A percentile compares a stretch with the other conserved stretches of the same genome.
These are phyloP conservation scores for Luffa acutangula DNA, from an alignment of 306 rosid genomes.

Conservation along the genomic window DNA sequence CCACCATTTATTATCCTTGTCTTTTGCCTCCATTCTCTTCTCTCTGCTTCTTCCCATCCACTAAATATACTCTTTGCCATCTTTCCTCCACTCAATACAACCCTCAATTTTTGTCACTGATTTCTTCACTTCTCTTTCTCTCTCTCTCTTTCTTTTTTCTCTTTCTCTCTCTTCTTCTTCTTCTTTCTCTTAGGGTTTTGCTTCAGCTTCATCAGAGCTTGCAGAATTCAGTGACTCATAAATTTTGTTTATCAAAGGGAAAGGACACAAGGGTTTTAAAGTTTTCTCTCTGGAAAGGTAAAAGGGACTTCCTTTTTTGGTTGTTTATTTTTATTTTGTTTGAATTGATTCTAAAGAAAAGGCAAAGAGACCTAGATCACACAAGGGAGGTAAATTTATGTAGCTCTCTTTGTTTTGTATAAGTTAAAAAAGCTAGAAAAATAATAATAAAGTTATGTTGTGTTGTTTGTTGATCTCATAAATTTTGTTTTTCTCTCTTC, in stretches of 20 bases:
- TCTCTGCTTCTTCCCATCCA: conserved; percentile 85
- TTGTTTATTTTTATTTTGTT: background rate
- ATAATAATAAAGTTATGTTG: background rate
- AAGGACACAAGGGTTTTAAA: background rate
- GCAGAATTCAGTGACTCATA: background rate
- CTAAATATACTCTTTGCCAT: conserved; percentile 43
- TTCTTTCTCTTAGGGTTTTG: background rate
- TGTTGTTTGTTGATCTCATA: background rate
- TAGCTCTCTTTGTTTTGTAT: background rate
- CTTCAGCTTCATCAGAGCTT: conserved; percentile 12
- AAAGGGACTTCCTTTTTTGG: conserved; percentile 5
- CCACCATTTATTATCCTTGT: conserved; percentile 88
- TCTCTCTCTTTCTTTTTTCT: too few relatives aligned
- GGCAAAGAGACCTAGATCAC: conserved; percentile 13
- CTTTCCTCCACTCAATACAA: conserved; percentile 16
- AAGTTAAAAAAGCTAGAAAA: background rate
- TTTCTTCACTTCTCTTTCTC: conserved; percentile 3
- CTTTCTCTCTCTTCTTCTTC: background rate
- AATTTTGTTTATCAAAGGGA: background rate
- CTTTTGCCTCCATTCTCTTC: conserved; percentile 49
- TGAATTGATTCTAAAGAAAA: conserved; percentile 6
- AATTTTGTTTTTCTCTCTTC: background rate
- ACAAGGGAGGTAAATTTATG: background rate
- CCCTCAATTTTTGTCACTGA: conserved; percentile 36
- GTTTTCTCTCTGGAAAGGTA: background rate